Evolutionary conservation across 768 basidiomycete genomes (phyloP), one percentile per base, ranked within the genome.

Genomic region (Mycena metata): DNA sequence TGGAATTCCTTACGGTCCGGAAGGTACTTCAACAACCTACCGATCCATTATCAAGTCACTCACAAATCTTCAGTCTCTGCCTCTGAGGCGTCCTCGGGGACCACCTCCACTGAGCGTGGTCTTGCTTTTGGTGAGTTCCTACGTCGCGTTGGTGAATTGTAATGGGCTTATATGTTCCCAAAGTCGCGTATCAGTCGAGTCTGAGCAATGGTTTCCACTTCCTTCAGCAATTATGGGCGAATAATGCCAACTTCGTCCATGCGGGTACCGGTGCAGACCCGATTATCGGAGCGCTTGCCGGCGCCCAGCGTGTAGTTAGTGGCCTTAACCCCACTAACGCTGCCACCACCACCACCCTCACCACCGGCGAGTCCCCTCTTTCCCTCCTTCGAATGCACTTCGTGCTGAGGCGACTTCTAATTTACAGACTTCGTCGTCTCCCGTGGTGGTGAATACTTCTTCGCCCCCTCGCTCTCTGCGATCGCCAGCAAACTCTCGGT

Each of bases 1-100:
- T 11, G 78, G 79, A 23, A 80, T 79, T 69, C 80, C 81, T 7
- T 82, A 80, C 56, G 81, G 82, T 3, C 67, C 67, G 2, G 71
- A 72, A 61, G 70, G 72, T 70, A 7, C 6, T 3, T n/a, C 6
- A 30, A 6, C 30, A 30, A 30, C 30, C 30, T 3, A 30, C 30
- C 30, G 30, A 30, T 30, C 30, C 30, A 30, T 30, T 30, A 30
- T 6, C 30, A 30, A 30, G 30, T 30, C 30, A 30, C 30, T 30
- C 30, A 30, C 30, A 30, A 16, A 23, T 11, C 21, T 26, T 6
- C 26, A 67, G 60, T 67, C 10, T 33, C 67, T 19, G 46, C 47
- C 16, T 43, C 26, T 3, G 63, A 69, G 23, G 51, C 57, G 1
- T 11, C 47, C 15, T 13, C 67, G 3, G 49, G 30, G 59, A 56